Evolutionary conservation across 23 red algal species (phyloP).

Genomic region (Cyanidium caldarium): DNA sequence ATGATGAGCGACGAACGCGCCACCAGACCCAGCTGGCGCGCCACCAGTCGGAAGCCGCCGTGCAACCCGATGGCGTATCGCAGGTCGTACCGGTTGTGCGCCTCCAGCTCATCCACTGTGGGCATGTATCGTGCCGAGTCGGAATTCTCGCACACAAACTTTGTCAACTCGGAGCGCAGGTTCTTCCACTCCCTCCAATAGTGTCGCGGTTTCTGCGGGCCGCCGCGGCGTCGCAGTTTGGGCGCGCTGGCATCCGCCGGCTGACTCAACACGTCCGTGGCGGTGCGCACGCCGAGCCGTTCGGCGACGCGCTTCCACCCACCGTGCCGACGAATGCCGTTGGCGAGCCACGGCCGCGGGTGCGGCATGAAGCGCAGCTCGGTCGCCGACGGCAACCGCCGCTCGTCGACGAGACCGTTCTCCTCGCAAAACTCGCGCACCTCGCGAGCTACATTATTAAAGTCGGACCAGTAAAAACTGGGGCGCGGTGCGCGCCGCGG

Average conservation of each 20-base stretch:
- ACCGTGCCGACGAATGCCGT: slow-evolving; percentile 21
- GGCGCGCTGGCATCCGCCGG: too few relatives aligned
- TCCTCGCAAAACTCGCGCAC: too few relatives aligned
- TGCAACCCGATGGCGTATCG: slow-evolving; percentile 9
- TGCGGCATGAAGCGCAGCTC: too few relatives aligned
- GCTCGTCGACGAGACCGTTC: too few relatives aligned
- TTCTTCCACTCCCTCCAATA: slow-evolving; percentile 27
- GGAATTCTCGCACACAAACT: too few relatives aligned
- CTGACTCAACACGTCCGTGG: neutral
- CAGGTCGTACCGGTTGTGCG: slow-evolving; percentile 16
- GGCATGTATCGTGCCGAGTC: too few relatives aligned
- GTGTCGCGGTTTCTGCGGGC: neutral
- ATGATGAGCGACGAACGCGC: neutral
- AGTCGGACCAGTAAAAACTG: too few relatives aligned
- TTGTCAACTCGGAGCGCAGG: slow-evolving; percentile 20
- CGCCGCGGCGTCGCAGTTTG: too few relatives aligned
- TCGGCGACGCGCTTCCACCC: slow-evolving; percentile 15
- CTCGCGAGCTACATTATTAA: too few relatives aligned
- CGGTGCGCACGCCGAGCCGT: neutral
- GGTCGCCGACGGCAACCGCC: too few relatives aligned
- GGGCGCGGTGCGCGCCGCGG: too few relatives aligned
- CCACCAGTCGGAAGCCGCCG: slow-evolving; percentile 9
- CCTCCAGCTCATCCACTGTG: slow-evolving; percentile 17
- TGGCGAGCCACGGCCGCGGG: slow-evolving; percentile 16
- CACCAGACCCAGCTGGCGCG: neutral